These are phyloP conservation scores for Trichocomaceae sp. DNA, from an alignment of 2,329 filamentous ascomycete genomes.

Conservation along the genomic window DNA sequence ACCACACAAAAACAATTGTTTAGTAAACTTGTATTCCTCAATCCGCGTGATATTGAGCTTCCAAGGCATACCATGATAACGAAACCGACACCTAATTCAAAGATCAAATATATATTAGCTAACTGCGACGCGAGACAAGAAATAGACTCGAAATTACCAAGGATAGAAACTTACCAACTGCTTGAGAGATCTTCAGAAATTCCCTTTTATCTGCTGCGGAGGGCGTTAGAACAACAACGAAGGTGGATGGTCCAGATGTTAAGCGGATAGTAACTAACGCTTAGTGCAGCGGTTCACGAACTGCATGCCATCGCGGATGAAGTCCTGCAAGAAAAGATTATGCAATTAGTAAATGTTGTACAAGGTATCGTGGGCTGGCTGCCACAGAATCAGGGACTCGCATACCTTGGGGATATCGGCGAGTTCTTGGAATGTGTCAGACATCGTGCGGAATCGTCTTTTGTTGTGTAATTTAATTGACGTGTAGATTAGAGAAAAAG, in stretches of 20 bases:
- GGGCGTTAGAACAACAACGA: conserved; percentile 15
- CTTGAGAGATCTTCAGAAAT: conserved; percentile 56
- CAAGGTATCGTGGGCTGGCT: neutral
- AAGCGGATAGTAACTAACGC: conserved; percentile 30
- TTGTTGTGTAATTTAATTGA: neutral
- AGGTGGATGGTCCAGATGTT: neutral
- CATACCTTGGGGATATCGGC: conserved; percentile 46
- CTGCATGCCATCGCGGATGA: conserved; percentile 45
- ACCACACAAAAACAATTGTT: conserved; percentile 6
- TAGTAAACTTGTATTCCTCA: conserved; percentile 1
- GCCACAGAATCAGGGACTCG: neutral
- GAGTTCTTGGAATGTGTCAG: conserved; percentile 55
- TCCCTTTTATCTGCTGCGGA: conserved; percentile 51
- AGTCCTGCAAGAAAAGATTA: conserved; percentile 32
- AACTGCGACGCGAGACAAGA: conserved; percentile 38
- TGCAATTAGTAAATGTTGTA: neutral
- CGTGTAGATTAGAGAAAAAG: neutral
- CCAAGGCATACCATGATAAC: conserved; percentile 44
- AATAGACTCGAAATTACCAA: neutral
- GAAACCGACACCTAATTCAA: conserved; percentile 41
- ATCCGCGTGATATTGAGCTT: conserved; percentile 4
- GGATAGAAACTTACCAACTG: conserved; percentile 5
- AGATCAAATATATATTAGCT: neutral
- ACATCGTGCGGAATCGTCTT: conserved; percentile 37
- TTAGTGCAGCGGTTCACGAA: conserved; percentile 46